Evolutionary conservation across 2,329 filamentous ascomycete genomes (phyloP).

Genomic region (Fusarium drepaniforme): DNA sequence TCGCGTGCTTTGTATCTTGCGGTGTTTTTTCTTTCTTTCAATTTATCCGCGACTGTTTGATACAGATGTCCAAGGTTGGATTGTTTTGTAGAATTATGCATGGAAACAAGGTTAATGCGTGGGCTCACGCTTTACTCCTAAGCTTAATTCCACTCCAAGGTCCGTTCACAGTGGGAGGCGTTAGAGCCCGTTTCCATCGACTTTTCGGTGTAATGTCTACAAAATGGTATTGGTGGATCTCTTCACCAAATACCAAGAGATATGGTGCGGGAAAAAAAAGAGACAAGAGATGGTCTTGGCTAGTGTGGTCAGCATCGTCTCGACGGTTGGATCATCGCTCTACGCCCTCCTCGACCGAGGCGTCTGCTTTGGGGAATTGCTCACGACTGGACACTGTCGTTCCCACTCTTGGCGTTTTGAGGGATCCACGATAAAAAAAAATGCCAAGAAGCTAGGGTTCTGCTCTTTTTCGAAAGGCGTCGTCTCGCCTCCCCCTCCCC

Average conservation of each 20-base stretch:
- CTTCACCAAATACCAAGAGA: not conserved
- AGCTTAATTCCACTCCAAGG: slow-evolving; percentile 5
- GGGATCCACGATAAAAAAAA: slow-evolving; percentile 18
- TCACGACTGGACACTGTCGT: slow-evolving; percentile 19
- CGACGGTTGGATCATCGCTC: not conserved
- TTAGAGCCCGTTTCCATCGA: too few relatives aligned
- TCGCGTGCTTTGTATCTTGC: slow-evolving; percentile 29
- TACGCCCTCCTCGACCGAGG: slow-evolving; percentile 12
- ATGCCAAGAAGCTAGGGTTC: slow-evolving; percentile 8
- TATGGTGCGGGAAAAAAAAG: not conserved
- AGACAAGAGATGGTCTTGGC: not conserved
- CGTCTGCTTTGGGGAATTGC: slow-evolving; percentile 22
- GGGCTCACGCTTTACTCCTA: not conserved
- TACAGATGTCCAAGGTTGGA: not conserved
- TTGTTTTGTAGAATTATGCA: slow-evolving; percentile 10
- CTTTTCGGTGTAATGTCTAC: not conserved
- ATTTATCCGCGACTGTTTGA: not conserved
- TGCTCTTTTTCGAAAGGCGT: not conserved
- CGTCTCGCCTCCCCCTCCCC: not conserved
- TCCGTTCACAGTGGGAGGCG: not conserved
- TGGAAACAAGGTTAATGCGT: slow-evolving; percentile 23
- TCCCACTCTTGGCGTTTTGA: slow-evolving; percentile 35
- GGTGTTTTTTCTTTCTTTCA: slow-evolving; percentile 8
- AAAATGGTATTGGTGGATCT: not conserved
- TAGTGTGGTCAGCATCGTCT: not conserved